phyloP scores from a whole-genome alignment of 331 rosid species.

The Acacia concinna region DNA sequence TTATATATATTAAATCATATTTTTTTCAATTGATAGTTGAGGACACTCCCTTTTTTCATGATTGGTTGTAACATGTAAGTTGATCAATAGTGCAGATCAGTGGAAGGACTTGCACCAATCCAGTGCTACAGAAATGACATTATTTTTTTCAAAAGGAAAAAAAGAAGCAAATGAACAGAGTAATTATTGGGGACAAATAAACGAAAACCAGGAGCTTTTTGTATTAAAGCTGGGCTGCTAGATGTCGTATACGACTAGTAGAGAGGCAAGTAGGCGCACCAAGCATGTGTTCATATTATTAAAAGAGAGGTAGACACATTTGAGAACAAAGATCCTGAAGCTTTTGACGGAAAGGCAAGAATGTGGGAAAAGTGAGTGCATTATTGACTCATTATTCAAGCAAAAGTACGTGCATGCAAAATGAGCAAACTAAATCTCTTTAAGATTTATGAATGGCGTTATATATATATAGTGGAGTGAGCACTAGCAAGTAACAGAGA shows the following conservation, averaged over 20 bases:
- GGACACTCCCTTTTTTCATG: background rate
- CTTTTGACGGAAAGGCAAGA: constrained; percentile 21
- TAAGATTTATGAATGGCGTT: constrained; percentile 1
- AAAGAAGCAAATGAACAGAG: background rate
- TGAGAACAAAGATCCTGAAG: constrained; percentile 3
- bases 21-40: background rate
- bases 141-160: too few relatives aligned
- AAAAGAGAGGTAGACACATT: background rate
- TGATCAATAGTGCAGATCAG: background rate
- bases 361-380: constrained; percentile 33
- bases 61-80: background rate
- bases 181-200: background rate
- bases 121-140: background rate
- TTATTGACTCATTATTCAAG: constrained; percentile 33
- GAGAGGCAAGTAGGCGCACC: background rate
- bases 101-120: background rate
- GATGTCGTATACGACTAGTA: background rate
- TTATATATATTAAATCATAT: too few relatives aligned
- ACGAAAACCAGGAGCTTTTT: background rate
- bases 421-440: constrained; percentile 12
- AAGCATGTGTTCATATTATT: background rate
- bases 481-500: constrained; percentile 26
- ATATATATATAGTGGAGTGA: constrained; percentile 23
- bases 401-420: constrained; percentile 10
- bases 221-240: constrained; percentile 17